Evolutionary conservation across 2,329 filamentous ascomycete genomes (phyloP).

Genomic region (Xylariaceae sp.): DNA sequence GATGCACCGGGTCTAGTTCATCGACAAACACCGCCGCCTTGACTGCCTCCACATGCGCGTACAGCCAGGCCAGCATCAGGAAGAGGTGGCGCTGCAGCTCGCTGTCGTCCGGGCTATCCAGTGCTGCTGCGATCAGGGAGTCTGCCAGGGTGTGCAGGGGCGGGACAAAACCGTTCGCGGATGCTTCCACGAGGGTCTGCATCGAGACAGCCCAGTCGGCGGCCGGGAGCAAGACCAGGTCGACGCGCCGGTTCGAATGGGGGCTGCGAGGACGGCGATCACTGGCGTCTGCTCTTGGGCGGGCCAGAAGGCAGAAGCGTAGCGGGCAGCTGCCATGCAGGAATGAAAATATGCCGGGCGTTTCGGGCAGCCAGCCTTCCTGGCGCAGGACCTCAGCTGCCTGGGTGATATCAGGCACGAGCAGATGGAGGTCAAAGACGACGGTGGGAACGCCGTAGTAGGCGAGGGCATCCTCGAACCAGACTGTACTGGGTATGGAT

Average conservation of each 20-base stretch:
- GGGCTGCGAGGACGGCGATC: not conserved
- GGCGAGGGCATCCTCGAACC: slow-evolving; percentile 19
- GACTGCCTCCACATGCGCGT: not conserved
- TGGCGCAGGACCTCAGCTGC: slow-evolving; percentile 9
- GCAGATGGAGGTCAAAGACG: slow-evolving; percentile 16
- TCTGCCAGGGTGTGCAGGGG: not conserved
- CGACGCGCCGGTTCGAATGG: not conserved
- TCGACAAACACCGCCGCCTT: not conserved
- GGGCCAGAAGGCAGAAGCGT: not conserved
- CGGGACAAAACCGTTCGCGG: not conserved
- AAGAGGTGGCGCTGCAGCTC: not conserved
- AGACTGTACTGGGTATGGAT: slow-evolving; percentile 1
- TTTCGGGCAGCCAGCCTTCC: slow-evolving; percentile 8
- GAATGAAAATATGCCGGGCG: not conserved
- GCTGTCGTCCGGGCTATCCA: not conserved
- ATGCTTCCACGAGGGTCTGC: not conserved
- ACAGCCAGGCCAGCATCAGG: not conserved
- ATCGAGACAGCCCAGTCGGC: not conserved
- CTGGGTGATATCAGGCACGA: slow-evolving; percentile 13
- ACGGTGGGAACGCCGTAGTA: slow-evolving; percentile 17
- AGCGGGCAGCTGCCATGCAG: slow-evolving; percentile 1
- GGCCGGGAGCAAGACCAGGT: not conserved
- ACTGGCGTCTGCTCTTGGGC: too few relatives aligned
- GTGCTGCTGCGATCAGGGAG: not conserved
- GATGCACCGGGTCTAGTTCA: not conserved